Conservation (phyloP, 768 basidiomycete species). For the Trichaptum fuscoviolaceum region DNA sequence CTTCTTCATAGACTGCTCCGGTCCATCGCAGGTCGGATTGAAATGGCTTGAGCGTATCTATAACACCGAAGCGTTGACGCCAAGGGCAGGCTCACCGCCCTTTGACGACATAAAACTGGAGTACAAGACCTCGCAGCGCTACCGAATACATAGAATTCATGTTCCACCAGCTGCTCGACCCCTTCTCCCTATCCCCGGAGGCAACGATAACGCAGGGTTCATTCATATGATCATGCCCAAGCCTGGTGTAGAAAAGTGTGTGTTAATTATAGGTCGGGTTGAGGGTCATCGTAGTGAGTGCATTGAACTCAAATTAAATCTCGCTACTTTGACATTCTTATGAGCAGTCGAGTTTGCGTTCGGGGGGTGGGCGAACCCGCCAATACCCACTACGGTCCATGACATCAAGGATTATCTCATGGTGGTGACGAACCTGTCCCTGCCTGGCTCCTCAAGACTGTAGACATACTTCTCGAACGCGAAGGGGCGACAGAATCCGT, state of each 20-base stretch:
- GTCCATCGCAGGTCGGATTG: slow-evolving; percentile 10
- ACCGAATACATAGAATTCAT: slow-evolving; percentile 9
- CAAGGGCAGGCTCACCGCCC: neutral
- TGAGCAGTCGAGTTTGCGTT: neutral
- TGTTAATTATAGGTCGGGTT: neutral
- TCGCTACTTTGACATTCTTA: neutral
- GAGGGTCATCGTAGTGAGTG: neutral
- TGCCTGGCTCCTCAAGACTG: slow-evolving; percentile 20
- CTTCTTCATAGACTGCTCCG: slow-evolving; percentile 12
- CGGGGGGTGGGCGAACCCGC: neutral
- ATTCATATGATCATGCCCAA: neutral
- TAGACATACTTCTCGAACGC: slow-evolving; percentile 25
- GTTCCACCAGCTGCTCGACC: slow-evolving; percentile 8
- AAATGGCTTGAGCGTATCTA: slow-evolving; percentile 5
- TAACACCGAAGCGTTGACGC: too few relatives aligned
- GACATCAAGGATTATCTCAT: neutral
- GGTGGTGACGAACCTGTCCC: slow-evolving; percentile 17
- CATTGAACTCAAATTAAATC: neutral
- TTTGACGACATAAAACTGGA: slow-evolving; percentile 1
- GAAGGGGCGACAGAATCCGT: slow-evolving; percentile 14
- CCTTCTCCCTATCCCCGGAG: slow-evolving; percentile 8
- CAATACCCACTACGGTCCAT: neutral
- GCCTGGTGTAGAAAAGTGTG: slow-evolving; percentile 5
- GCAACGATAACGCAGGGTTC: slow-evolving; percentile 2
- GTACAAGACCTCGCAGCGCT: slow-evolving; percentile 13